Base-by-base conservation (phyloP, 306 rosid genomes). In the Astragalus glycyphyllos region DNA sequence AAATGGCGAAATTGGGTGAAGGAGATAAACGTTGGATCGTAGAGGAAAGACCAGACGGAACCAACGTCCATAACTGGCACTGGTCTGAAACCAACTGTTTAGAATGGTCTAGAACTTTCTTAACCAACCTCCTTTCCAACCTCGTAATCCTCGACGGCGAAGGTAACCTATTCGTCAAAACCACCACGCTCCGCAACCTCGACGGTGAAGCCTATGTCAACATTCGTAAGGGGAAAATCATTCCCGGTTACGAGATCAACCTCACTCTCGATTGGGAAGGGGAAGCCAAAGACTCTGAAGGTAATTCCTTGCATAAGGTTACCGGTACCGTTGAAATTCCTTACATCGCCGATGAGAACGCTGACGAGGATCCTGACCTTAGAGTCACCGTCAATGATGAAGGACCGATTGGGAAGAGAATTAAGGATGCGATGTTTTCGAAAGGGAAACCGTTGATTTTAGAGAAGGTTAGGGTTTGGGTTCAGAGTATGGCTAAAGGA, bases 11-110 rank as follows among this genome's bases (percentile, higher is more conserved):
- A 64, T 84, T 73, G 82, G 99, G 99, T 61, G 99, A 94, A 68
- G 99, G 99, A 42, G 97, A 91, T 85, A 89, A 86, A 78, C 92
- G 99, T 0, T 94, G 99, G 99, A 94, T 94, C 88, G 99, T 94
- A 5, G 96, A 87, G 34, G 99, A 94, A 20, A 76, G 99, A 5
- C 66, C 96, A 3, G 99, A 94, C 76, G 99, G 99, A 5, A 84
- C 99, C 15, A 94, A 94, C 77, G 97, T 94, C 45, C 97, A 94
- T 79, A 94, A 94, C 84, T 94, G 99, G 99, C 99, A 94, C 84
- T 94, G 99, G 99, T 42, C 97, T 0, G 99, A 94, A 80, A 94
- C 97, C 5, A 84, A 94, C 46, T 94, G 99, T 69, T 83, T 94
- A 7, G 96, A 85, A 51, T 94, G 99, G 99, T 86, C 96, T 5